phyloP scores from a whole-genome alignment of 2,329 filamentous ascomycete species.

The Stemphylium vesicarium region DNA sequence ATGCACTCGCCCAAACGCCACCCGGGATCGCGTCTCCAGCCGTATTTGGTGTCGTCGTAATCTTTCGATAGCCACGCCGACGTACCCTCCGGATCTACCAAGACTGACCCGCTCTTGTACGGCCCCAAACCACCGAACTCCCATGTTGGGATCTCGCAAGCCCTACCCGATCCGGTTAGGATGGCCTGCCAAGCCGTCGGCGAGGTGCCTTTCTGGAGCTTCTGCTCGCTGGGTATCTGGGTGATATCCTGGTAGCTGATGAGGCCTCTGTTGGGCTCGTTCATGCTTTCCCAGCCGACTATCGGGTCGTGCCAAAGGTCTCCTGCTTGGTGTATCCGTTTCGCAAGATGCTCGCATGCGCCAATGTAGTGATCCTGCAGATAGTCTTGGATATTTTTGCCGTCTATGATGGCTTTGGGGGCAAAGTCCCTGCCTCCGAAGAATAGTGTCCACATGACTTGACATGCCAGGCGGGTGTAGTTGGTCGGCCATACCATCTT shows the following conservation, averaged over 20 bases:
- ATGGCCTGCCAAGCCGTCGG: constrained; percentile 96
- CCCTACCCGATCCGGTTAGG: constrained; percentile 85
- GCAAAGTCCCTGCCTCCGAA: constrained; percentile 91
- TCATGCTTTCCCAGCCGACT: constrained; percentile 95
- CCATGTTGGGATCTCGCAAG: constrained; percentile 89
- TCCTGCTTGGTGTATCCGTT: constrained; percentile 85
- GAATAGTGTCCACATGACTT: constrained; percentile 93
- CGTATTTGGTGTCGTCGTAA: constrained; percentile 86
- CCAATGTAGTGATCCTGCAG: constrained; percentile 84
- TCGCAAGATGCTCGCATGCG: constrained; percentile 81
- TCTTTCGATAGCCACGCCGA: constrained; percentile 82
- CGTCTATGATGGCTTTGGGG: constrained; percentile 93
- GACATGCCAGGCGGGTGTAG: constrained; percentile 84
- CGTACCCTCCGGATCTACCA: constrained; percentile 88
- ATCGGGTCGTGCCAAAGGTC: constrained; percentile 86
- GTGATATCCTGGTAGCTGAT: constrained; percentile 83
- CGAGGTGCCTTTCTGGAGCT: constrained; percentile 88
- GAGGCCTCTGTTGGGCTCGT: constrained; percentile 90
- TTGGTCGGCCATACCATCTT: constrained; percentile 99
- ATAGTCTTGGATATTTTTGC: constrained; percentile 95
- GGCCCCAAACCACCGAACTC: constrained; percentile 93
- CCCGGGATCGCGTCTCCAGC: constrained; percentile 82
- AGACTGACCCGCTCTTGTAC: constrained; percentile 80
- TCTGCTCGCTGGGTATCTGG: constrained; percentile 82
- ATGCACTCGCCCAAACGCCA: constrained; percentile 96